These are phyloP conservation scores for Monilinia polystroma DNA, from an alignment of 2,329 filamentous ascomycete genomes.

Conservation along the genomic window DNA sequence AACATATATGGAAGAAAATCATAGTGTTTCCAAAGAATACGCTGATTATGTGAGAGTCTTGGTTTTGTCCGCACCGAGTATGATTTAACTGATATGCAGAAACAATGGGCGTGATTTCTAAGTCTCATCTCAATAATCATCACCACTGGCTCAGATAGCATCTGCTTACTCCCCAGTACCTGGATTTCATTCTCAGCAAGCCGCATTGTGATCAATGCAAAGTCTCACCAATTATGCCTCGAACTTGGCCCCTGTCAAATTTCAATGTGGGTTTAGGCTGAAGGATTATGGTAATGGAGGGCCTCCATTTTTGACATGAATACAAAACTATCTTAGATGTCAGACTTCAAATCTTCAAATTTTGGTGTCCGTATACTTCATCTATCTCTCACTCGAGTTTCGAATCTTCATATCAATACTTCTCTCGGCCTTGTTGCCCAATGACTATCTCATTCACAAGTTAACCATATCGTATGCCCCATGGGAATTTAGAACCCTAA, in stretches of 20 bases:
- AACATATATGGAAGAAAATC: neutral
- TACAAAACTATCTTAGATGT: constrained; percentile 13
- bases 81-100: neutral
- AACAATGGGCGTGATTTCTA: neutral
- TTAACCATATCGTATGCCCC: constrained; percentile 1
- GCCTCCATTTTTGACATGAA: constrained; percentile 1
- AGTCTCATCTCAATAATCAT: neutral
- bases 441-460: neutral
- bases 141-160: neutral
- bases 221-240: no score
- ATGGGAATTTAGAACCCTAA: neutral
- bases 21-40: neutral
- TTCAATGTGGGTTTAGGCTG: neutral
- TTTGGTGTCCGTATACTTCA: neutral
- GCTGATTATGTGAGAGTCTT: neutral
- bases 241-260: neutral
- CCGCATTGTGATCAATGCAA: neutral
- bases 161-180: neutral
- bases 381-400: neutral
- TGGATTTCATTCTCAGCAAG: constrained; percentile 1
- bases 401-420: neutral
- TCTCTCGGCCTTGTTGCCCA: neutral
- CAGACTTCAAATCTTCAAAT: neutral
- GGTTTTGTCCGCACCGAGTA: neutral
- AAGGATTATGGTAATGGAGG: constrained; percentile 10